phyloP scores from a whole-genome alignment of 2,329 filamentous ascomycete species.

The Neodidymelliopsis sp. region DNA sequence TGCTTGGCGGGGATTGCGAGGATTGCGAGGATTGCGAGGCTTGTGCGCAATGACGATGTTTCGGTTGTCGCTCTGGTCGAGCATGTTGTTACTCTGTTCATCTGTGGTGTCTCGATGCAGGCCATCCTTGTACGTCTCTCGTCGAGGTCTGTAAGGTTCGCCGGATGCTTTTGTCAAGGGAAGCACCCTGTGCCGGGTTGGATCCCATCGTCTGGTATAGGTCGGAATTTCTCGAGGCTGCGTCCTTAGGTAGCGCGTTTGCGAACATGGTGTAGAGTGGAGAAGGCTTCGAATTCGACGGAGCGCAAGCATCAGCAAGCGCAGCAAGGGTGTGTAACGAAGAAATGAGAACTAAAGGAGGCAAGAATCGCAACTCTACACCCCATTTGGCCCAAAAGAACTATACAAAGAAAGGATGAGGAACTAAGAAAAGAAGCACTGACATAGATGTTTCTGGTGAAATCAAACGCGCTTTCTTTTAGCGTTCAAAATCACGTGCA shows the following conservation, averaged over 20 bases:
- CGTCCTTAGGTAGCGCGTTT: conserved; percentile 35
- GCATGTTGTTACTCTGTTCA: no score
- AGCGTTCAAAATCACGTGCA: no score
- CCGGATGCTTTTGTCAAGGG: not conserved
- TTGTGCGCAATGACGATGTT: not conserved
- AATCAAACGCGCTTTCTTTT: not conserved
- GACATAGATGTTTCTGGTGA: not conserved
- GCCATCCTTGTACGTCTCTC: conserved; percentile 3
- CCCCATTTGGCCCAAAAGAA: conserved; percentile 2
- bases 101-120: not conserved
- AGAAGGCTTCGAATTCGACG: conserved; percentile 31
- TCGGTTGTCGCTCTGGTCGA: not conserved
- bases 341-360: not conserved
- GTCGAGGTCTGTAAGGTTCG: not conserved
- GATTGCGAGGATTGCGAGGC: not conserved
- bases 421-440: not conserved
- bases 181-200: conserved; percentile 25
- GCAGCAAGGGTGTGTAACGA: not conserved
- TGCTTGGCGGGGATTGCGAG: not conserved
- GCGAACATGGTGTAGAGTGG: conserved; percentile 24
- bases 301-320: conserved; percentile 36
- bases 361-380: not conserved
- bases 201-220: conserved; percentile 39
- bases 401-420: not conserved
- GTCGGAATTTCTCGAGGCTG: conserved; percentile 29